These are phyloP conservation scores for Ophiostoma himal-ulmi DNA, from an alignment of 2,329 filamentous ascomycete genomes.

Conservation along the genomic window DNA sequence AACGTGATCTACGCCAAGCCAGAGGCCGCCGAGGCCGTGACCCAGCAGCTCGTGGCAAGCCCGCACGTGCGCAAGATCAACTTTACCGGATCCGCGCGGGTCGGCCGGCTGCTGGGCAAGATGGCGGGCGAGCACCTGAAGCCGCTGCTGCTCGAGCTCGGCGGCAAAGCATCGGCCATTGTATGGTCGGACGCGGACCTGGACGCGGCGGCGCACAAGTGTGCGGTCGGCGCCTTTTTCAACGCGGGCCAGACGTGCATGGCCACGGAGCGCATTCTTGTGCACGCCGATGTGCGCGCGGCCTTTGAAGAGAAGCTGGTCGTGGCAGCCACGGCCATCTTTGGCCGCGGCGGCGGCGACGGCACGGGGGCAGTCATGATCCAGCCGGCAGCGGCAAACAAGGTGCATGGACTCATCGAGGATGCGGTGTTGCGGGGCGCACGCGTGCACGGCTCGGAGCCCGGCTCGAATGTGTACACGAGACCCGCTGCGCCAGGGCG, in stretches of 20 bases:
- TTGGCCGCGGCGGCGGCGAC: neutral
- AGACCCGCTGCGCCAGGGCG: neutral
- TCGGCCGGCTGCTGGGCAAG: constrained; percentile 66
- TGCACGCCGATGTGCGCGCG: constrained; percentile 44
- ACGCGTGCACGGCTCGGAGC: constrained; percentile 36
- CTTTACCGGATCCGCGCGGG: constrained; percentile 72
- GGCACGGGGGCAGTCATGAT: constrained; percentile 5
- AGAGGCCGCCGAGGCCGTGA: constrained; percentile 61
- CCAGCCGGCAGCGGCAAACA: neutral
- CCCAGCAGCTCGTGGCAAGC: constrained; percentile 61
- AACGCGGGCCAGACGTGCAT: constrained; percentile 81
- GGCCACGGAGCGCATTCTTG: constrained; percentile 68
- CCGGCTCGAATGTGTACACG: constrained; percentile 31
- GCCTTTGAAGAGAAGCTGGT: constrained; percentile 43
- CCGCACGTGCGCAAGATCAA: constrained; percentile 71
- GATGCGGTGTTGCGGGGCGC: constrained; percentile 17
- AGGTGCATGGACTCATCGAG: constrained; percentile 1
- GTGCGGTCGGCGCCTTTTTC: constrained; percentile 64
- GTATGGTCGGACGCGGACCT: constrained; percentile 76
- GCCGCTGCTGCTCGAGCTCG: constrained; percentile 73
- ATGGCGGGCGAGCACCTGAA: constrained; percentile 70
- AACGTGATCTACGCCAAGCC: constrained; percentile 61
- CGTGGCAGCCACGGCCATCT: neutral
- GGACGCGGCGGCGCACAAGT: constrained; percentile 61
- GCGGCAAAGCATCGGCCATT: constrained; percentile 75